Conservation (phyloP, 2,329 filamentous ascomycete genomes). For the Ceratocystis destructans region DNA sequence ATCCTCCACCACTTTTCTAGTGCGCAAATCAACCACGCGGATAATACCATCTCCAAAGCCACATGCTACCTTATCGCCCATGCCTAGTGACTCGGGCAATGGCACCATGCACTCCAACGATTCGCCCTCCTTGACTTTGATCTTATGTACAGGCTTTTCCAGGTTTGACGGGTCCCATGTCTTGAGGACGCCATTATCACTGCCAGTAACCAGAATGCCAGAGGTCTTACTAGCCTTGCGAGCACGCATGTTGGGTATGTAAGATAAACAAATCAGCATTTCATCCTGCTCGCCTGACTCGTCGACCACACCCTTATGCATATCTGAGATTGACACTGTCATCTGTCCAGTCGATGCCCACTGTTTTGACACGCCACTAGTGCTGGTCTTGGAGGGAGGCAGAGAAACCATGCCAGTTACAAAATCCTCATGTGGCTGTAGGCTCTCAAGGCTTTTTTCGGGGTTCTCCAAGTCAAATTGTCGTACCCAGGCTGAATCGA, state of each 20-base stretch:
- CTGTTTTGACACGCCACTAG: constrained; percentile 81
- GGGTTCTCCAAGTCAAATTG: constrained; percentile 62
- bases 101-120: constrained; percentile 46
- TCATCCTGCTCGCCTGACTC: constrained; percentile 92
- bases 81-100: constrained; percentile 25
- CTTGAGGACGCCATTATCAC: constrained; percentile 66
- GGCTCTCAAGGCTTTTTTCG: constrained; percentile 23
- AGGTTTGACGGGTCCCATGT: constrained; percentile 89
- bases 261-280: constrained; percentile 68
- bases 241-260: constrained; percentile 62
- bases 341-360: constrained; percentile 90
- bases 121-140: constrained; percentile 34
- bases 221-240: constrained; percentile 47
- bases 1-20: constrained; percentile 42
- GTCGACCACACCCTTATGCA: constrained; percentile 72
- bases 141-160: constrained; percentile 37
- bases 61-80: constrained; percentile 63
- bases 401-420: constrained; percentile 77
- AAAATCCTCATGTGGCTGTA: constrained; percentile 83
- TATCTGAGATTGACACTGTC: constrained; percentile 78
- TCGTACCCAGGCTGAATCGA: constrained; percentile 80
- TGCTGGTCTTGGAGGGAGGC: constrained; percentile 65
- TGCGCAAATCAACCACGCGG: constrained; percentile 56
- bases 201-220: constrained; percentile 64
- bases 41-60: constrained; percentile 72